Evolutionary conservation across 1,139 yeast genomes (phyloP).

Genomic region (Diutina siamensis): DNA sequence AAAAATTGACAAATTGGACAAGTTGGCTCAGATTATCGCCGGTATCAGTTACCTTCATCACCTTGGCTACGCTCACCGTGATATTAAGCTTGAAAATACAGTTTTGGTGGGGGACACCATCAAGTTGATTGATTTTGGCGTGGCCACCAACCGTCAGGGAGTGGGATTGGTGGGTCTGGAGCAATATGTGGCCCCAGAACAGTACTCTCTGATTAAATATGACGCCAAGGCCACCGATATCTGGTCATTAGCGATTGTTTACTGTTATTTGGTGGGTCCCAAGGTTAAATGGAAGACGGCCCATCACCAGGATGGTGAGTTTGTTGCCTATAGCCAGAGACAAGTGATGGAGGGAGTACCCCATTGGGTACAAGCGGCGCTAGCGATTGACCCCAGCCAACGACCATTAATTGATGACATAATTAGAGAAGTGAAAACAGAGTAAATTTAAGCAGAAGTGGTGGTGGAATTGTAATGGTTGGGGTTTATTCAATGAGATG

Average conservation of each 20-base stretch:
- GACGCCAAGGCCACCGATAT: not conserved
- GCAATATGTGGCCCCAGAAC: not conserved
- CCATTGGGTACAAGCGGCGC: not conserved
- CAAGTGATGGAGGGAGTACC: not conserved
- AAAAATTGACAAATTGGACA: not conserved
- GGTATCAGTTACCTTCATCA: not conserved
- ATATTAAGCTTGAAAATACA: not conserved
- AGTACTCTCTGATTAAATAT: not conserved
- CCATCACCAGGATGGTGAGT: not conserved
- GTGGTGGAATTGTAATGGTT: too few relatives aligned
- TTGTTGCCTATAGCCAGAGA: not conserved
- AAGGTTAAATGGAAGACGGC: not conserved
- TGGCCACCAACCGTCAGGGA: not conserved
- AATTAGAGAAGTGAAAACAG: too few relatives aligned
- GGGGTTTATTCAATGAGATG: too few relatives aligned
- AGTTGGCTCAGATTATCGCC: not conserved
- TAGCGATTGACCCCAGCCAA: not conserved
- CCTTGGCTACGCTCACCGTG: not conserved
- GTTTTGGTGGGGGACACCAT: not conserved
- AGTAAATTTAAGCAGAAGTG: too few relatives aligned
- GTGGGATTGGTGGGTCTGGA: slow-evolving; percentile 1
- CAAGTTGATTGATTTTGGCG: not conserved
- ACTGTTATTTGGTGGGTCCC: not conserved
- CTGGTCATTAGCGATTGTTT: not conserved
- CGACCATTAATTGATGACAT: not conserved